Conservation (phyloP, 345 rosid genomes). For the Salix viminalis region DNA sequence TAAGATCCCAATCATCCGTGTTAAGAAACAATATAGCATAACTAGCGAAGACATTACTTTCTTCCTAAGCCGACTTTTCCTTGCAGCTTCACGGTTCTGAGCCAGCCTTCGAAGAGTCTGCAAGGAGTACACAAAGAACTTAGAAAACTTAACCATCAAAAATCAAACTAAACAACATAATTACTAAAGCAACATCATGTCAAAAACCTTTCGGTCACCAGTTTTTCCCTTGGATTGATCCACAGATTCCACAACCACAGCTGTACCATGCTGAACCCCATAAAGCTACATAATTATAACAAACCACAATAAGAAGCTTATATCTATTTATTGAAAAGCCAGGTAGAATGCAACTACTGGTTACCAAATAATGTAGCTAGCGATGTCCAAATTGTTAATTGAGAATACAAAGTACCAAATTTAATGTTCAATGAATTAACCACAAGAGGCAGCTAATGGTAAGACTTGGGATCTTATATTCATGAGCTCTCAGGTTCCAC, state of each 20-base stretch:
- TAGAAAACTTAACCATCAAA: not conserved
- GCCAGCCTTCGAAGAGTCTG: constrained; percentile 81
- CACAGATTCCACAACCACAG: constrained; percentile 47
- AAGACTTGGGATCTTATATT: not conserved
- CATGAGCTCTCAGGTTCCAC: not conserved
- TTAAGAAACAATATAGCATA: not conserved
- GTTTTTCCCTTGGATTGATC: constrained; percentile 54
- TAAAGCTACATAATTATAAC: constrained; percentile 30
- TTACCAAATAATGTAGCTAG: not conserved
- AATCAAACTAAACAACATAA: not conserved
- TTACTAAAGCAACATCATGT: not conserved
- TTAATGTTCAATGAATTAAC: not conserved
- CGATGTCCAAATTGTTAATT: not conserved
- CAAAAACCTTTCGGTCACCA: constrained; percentile 63
- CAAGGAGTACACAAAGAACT: constrained; percentile 1
- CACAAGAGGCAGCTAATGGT: not conserved
- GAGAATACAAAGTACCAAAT: not conserved
- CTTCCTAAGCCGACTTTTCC: constrained; percentile 85
- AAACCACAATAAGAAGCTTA: not conserved
- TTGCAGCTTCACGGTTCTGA: constrained; percentile 96
- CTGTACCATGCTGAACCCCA: constrained; percentile 43
- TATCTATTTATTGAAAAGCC: not conserved
- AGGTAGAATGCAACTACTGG: not conserved
- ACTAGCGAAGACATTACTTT: constrained; percentile 43
- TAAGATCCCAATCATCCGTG: not conserved